These are phyloP conservation scores for Cercospora sp. DNA, from an alignment of 2,329 filamentous ascomycete genomes.

Conservation along the genomic window DNA sequence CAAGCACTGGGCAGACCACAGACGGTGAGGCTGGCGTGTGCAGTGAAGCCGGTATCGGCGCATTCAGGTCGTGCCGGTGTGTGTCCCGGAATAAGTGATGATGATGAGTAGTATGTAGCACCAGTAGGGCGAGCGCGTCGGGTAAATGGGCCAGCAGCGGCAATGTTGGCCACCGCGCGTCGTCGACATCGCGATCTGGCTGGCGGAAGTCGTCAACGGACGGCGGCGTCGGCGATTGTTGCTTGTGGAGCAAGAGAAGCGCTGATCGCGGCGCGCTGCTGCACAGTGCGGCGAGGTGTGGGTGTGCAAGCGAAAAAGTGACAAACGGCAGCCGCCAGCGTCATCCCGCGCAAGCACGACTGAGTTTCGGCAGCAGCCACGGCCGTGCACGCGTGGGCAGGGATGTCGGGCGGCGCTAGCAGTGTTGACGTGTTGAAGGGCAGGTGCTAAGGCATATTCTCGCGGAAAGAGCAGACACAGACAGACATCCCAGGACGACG, in stretches of 20 bases:
- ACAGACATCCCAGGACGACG: not conserved
- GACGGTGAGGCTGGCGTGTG: not conserved
- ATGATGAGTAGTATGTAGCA: not conserved
- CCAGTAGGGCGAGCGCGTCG: not conserved
- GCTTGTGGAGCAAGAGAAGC: not conserved
- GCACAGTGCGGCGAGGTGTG: not conserved
- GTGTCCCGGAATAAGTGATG: not conserved
- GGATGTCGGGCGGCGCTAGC: not conserved
- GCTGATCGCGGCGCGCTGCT: not conserved
- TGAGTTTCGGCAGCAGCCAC: not conserved
- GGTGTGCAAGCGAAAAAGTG: not conserved
- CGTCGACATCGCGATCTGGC: not conserved
- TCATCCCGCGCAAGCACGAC: not conserved
- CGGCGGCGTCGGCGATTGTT: not conserved
- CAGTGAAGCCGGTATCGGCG: not conserved
- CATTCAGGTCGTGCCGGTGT: not conserved
- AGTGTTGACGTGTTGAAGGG: constrained; percentile 4
- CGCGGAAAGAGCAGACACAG: not conserved
- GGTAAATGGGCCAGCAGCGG: not conserved
- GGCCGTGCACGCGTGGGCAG: constrained; percentile 2
- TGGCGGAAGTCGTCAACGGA: not conserved
- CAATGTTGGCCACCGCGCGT: not conserved
- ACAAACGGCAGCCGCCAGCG: not conserved
- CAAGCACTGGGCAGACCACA: not conserved
- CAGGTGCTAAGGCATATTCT: not conserved